Base-by-base conservation (phyloP, 495 filamentous ascomycete species). In the Annulohypoxylon nitens region DNA sequence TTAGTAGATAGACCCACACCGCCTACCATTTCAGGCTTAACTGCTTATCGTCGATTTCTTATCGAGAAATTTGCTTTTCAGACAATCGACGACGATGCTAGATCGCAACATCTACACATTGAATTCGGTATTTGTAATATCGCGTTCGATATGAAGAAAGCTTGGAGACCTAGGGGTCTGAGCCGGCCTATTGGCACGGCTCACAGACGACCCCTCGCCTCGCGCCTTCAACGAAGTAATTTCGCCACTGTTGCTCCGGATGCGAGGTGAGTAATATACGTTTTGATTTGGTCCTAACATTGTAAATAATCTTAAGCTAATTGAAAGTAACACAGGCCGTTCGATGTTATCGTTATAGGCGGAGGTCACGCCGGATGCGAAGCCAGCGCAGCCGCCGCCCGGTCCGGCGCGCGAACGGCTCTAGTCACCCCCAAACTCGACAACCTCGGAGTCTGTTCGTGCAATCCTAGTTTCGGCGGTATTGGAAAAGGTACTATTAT, bases 401-500 rank as follows among this genome's bases (percentile, higher is more conserved):
- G 96, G 33, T 89, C 92, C 16, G 96, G 96, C 39, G 96, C 97
- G 59, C 89, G 90, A 66, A 99, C 96, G 4, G 94, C 92, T 4
- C 87, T 99, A 63, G 86, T 99, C 41, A 99, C 96, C 3, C 95
- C 93, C 55, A 92, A 90, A 64, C 77, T 94, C 62, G 90, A 93
- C 58, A 97, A 97, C 75, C 91, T 99, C 30, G 96, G 96, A 39
- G 92, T 95, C 20, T 98, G 97, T 82, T 98, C 95, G 59, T 99
- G 96, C 84, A 99, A 99, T 81, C 96, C 96, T 30, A 96, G 92
- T 65, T 97, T 99, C 78, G 96, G 96, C 53, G 96, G 96, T 36
- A 99, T 99, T 74, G 96, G 96, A n/a, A 99, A 99, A 81, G 96
- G 96, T 9, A 98, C 92, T 14, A 98, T 99, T 87, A 84, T 99